phyloP scores from a whole-genome alignment of 2,329 filamentous ascomycete genomes.

The Pseudogymnoascus sp. region DNA sequence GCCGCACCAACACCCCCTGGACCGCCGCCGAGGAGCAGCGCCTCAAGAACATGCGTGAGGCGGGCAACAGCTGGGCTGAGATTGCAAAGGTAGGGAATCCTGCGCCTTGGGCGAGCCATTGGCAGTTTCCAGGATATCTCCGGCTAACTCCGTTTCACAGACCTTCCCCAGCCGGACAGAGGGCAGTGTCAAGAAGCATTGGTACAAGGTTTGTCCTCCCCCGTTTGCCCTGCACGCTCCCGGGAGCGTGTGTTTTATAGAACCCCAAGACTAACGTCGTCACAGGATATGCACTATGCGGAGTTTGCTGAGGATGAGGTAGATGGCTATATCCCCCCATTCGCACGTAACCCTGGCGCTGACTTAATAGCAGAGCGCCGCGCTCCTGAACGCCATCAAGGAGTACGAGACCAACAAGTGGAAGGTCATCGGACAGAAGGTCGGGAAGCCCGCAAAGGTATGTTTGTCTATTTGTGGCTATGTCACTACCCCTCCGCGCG shows the following conservation, averaged over 20 bases:
- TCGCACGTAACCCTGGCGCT: constrained; percentile 21
- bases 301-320: constrained; percentile 98
- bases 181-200: constrained; percentile 98
- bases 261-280: constrained; percentile 12
- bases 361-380: constrained; percentile 30
- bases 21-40: constrained; percentile 88
- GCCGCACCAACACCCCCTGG: constrained; percentile 97
- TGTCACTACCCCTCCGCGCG: neutral
- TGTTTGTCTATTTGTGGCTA: constrained; percentile 19
- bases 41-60: constrained; percentile 88
- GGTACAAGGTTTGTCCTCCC: constrained; percentile 71
- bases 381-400: constrained; percentile 86
- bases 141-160: constrained; percentile 34
- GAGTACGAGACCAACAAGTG: constrained; percentile 98
- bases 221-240: neutral
- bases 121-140: neutral
- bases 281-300: constrained; percentile 95
- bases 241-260: neutral
- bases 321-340: constrained; percentile 22
- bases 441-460: constrained; percentile 95
- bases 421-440: constrained; percentile 94
- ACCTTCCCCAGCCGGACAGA: constrained; percentile 90
- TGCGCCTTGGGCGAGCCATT: neutral
- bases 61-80: constrained; percentile 91
- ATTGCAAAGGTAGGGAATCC: constrained; percentile 73